These are phyloP conservation scores for Podospora pseudoanserina DNA, from an alignment of 495 filamentous ascomycete species.

Conservation along the genomic window DNA sequence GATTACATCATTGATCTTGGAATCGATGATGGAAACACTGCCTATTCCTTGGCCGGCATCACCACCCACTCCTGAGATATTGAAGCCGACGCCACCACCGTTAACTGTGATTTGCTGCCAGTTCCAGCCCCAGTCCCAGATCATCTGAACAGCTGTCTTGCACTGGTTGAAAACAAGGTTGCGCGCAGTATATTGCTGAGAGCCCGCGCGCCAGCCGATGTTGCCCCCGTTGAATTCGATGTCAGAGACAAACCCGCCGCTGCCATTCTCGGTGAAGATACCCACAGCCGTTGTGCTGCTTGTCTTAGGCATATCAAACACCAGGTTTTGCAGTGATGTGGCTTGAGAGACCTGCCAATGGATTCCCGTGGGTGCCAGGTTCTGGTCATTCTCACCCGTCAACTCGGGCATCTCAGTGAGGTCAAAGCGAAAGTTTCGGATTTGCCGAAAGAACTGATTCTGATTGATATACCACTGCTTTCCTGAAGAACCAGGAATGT, in stretches of 20 bases:
- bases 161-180: slow-evolving; percentile 83
- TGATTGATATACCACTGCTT: slow-evolving; percentile 30
- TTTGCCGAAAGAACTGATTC: slow-evolving; percentile 77
- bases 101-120: slow-evolving; percentile 73
- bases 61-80: background rate
- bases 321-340: slow-evolving; percentile 81
- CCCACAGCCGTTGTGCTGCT: slow-evolving; percentile 38
- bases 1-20: too few species aligned
- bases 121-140: slow-evolving; percentile 89
- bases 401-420: slow-evolving; percentile 47
- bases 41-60: too few species aligned
- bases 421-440: slow-evolving; percentile 90
- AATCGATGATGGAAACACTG: too few species aligned
- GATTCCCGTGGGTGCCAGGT: slow-evolving; percentile 50
- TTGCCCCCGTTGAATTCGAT: slow-evolving; percentile 78
- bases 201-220: slow-evolving; percentile 75
- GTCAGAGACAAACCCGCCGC: slow-evolving; percentile 79
- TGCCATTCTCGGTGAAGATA: slow-evolving; percentile 94
- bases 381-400: slow-evolving; percentile 20
- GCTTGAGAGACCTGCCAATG: slow-evolving; percentile 97
- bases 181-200: slow-evolving; percentile 86
- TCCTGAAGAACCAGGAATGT: slow-evolving; percentile 35
- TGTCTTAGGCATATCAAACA: slow-evolving; percentile 36
- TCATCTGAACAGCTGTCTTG: slow-evolving; percentile 78
- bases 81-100: slow-evolving; percentile 66